Percentiles rank a stretch among this genome's conserved stretches.
Conservation (phyloP, 352 stramenopile genomes). For the Phytophthora brassicae region DNA sequence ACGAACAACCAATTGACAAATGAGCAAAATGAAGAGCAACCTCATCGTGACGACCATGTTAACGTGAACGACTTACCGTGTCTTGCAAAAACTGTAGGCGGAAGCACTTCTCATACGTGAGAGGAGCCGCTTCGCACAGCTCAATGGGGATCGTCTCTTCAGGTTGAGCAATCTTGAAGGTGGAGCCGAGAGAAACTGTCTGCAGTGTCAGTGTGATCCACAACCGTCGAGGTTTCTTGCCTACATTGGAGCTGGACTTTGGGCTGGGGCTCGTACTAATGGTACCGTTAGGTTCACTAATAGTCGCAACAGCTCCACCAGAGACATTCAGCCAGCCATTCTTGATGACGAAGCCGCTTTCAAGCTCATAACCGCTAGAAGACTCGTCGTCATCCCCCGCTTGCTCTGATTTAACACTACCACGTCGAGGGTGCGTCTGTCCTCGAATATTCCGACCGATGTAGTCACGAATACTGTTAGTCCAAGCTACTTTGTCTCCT, state of each 20-base stretch:
- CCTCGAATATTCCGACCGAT: constrained; percentile 62
- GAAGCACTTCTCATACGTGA: constrained; percentile 59
- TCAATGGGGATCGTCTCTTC: constrained; percentile 71
- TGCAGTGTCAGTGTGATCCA: constrained; percentile 85
- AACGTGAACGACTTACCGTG: constrained; percentile 17
- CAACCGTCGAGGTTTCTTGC: constrained; percentile 48
- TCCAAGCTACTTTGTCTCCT: constrained; percentile 66
- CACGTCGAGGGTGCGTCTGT: constrained; percentile 48
- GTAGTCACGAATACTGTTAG: constrained; percentile 57
- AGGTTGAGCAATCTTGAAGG: constrained; percentile 66
- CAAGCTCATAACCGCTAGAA: constrained; percentile 60
- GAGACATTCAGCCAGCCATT: constrained; percentile 84
- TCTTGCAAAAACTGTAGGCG: constrained; percentile 48
- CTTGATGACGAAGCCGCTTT: constrained; percentile 82
- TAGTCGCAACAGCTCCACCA: constrained; percentile 29
- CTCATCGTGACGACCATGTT: too few species aligned
- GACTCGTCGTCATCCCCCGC: constrained; percentile 64
- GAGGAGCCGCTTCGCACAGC: constrained; percentile 51
- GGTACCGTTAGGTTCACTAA: background rate
- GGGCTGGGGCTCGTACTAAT: constrained; percentile 7
- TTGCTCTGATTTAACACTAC: constrained; percentile 61
- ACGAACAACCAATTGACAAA: too few species aligned
- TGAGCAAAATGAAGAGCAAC: constrained; percentile 1
- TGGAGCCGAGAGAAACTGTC: constrained; percentile 58
- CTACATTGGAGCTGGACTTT: constrained; percentile 17